Conservation (phyloP, 441 rosid genomes). For the Capsella rubella region DNA sequence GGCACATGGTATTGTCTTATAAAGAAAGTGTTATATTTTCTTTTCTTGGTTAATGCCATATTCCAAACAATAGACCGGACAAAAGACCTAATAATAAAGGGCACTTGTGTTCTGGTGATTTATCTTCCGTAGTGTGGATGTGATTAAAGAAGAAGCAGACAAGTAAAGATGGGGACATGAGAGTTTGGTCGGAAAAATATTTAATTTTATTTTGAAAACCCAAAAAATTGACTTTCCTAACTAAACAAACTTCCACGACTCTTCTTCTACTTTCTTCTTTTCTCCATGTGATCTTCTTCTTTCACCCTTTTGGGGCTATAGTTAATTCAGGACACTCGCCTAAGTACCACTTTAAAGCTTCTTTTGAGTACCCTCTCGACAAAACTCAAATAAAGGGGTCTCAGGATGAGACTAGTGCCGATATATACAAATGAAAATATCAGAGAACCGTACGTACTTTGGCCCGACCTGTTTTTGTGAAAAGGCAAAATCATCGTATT, state of each 20-base stretch:
- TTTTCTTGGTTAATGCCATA: constrained; percentile 9
- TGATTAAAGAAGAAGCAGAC: constrained; percentile 32
- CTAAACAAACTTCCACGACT: constrained; percentile 37
- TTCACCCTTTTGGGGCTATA: constrained; percentile 32
- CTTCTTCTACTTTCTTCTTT: constrained; percentile 13
- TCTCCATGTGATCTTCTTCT: constrained; percentile 39
- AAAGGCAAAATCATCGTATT: neutral
- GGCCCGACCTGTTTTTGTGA: constrained; percentile 24
- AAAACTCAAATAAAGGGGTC: constrained; percentile 17
- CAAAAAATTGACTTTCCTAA: constrained; percentile 30
- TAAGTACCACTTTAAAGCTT: constrained; percentile 24
- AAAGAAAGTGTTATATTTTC: neutral
- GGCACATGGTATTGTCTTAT: constrained; percentile 33
- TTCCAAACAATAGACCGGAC: constrained; percentile 41
- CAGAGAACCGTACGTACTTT: constrained; percentile 37
- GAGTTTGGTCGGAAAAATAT: constrained; percentile 31
- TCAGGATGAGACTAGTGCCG: constrained; percentile 20
- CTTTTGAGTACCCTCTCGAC: constrained; percentile 30
- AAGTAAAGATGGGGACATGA: constrained; percentile 41
- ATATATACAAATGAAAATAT: neutral
- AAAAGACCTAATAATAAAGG: constrained; percentile 35
- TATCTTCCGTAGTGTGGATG: constrained; percentile 34
- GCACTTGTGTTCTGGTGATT: constrained; percentile 28
- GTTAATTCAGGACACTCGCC: constrained; percentile 16
- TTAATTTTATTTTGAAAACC: neutral